These are phyloP conservation scores for Tolypocladium cylindrosporum DNA, from an alignment of 2,329 filamentous ascomycete genomes.

Conservation along the genomic window DNA sequence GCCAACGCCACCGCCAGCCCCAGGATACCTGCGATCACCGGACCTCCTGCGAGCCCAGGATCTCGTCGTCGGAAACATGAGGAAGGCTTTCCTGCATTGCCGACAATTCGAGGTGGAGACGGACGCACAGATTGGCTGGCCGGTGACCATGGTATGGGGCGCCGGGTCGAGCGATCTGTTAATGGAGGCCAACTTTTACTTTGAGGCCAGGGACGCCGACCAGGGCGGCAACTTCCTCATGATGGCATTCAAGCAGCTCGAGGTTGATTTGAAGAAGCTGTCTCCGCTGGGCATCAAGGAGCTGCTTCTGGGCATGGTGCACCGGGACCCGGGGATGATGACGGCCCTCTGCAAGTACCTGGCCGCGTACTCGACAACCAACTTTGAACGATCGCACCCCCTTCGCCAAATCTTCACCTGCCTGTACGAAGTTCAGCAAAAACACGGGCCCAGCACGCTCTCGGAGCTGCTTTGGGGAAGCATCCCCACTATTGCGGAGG, in stretches of 20 bases:
- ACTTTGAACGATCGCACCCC: constrained; percentile 31
- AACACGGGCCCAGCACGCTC: constrained; percentile 30
- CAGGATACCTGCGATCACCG: constrained; percentile 30
- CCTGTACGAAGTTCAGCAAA: constrained; percentile 34
- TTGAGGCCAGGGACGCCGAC: constrained; percentile 28
- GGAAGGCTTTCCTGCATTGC: constrained; percentile 33
- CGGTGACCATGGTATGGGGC: constrained; percentile 32
- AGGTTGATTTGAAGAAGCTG: constrained; percentile 30
- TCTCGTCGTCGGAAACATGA: constrained; percentile 30
- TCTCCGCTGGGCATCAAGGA: constrained; percentile 33
- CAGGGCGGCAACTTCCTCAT: constrained; percentile 29
- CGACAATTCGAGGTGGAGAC: constrained; percentile 31
- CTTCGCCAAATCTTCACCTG: constrained; percentile 31
- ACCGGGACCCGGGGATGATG: constrained; percentile 33
- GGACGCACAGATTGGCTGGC: constrained; percentile 27
- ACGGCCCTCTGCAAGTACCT: constrained; percentile 35
- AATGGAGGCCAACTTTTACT: constrained; percentile 32
- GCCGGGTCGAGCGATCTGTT: constrained; percentile 32
- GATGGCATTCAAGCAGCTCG: constrained; percentile 32
- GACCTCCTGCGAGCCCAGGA: constrained; percentile 34
- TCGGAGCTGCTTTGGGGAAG: constrained; percentile 32
- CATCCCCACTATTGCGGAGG: constrained; percentile 30
- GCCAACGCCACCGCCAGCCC: constrained; percentile 31
- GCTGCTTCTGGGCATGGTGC: constrained; percentile 31
- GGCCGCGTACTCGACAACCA: constrained; percentile 31